Evolutionary conservation across 768 basidiomycete species (phyloP), one percentile per base, ranked within the genome.

Genomic region (Boletus vinaceobasis): DNA sequence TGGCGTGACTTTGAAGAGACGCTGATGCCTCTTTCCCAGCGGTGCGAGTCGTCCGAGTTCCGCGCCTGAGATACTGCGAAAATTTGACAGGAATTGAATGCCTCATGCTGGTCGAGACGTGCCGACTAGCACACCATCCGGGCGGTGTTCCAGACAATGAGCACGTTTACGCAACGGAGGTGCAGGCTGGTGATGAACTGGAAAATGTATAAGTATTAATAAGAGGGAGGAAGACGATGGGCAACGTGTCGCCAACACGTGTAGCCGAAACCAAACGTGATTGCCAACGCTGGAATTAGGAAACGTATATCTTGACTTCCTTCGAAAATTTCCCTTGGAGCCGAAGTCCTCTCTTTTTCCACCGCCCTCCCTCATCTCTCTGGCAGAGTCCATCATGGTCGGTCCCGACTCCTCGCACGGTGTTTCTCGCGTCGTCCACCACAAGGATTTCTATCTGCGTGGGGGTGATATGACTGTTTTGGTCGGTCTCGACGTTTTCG

Each of bases 401-500:
- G 49, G 56, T 8, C 44, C 64, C 32, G 67, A 69, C 23, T 53
- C 50, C 4, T 64, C 61, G 2, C 64, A 66, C 13, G 69, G 69
- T 13, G 51, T 71, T 1, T 65, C 67, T 11, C 69, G 69, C 31
- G 66, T 71, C 50, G 67, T 72, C 5, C 70, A 70, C 36, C 70
- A 72, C 65, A 71, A 72, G 48, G 71, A 72, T 48, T 87, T 81
- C 60, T 87, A 86, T 56, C 66, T 88, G 26, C 71, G 73, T 35
- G 78, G 79, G 0, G 86, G 79, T 5, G 86, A 88, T 65, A 61
- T 86, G 21, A 78, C 76, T 21, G 76, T 87, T 57, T 57, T 83
- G 47, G 85, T 85, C 58, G 55, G 80, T 72, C 19, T 32, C 47
- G n/a, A 38, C 43, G 14, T 42, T 19, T 21, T 14, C 19, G 15